Conservation (phyloP, 805 yeast genomes). For the Starmerella scarabaei region DNA sequence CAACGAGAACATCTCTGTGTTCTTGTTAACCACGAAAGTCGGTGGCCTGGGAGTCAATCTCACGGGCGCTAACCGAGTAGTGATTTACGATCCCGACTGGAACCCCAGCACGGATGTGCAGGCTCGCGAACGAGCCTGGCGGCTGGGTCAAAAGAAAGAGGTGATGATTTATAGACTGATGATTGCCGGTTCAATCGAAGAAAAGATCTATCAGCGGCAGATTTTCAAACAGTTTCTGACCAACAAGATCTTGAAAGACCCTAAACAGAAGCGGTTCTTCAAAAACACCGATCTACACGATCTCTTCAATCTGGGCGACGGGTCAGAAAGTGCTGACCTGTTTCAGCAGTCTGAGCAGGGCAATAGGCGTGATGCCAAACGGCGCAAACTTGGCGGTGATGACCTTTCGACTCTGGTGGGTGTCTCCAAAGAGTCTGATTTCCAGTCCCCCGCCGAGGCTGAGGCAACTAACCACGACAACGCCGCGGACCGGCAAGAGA, state of each 20-base stretch:
- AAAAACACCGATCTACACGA: constrained; percentile 87
- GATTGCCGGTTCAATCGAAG: constrained; percentile 93
- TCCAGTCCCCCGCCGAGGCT: constrained; percentile 47
- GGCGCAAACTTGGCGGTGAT: constrained; percentile 23
- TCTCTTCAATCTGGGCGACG: constrained; percentile 62
- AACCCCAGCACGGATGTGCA: constrained; percentile 95
- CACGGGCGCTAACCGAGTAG: constrained; percentile 90
- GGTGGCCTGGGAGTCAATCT: constrained; percentile 92
- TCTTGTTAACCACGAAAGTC: constrained; percentile 81
- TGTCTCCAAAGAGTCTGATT: constrained; percentile 23
- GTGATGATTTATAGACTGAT: constrained; percentile 82
- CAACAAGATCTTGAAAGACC: constrained; percentile 87
- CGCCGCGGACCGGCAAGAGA: constrained; percentile 5
- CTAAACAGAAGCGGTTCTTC: constrained; percentile 85
- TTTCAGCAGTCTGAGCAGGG: constrained; percentile 30
- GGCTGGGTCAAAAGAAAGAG: constrained; percentile 86
- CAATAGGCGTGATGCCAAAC: constrained; percentile 20
- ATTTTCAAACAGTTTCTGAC: constrained; percentile 90
- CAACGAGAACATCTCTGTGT: constrained; percentile 45
- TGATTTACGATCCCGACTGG: constrained; percentile 96
- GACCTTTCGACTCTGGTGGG: constrained; percentile 21
- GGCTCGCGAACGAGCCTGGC: constrained; percentile 95
- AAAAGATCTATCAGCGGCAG: constrained; percentile 91
- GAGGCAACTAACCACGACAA: constrained; percentile 31
- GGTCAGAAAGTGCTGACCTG: constrained; percentile 56